Conservation (phyloP, 768 basidiomycete genomes). For the Melanogaster broomeanus region DNA sequence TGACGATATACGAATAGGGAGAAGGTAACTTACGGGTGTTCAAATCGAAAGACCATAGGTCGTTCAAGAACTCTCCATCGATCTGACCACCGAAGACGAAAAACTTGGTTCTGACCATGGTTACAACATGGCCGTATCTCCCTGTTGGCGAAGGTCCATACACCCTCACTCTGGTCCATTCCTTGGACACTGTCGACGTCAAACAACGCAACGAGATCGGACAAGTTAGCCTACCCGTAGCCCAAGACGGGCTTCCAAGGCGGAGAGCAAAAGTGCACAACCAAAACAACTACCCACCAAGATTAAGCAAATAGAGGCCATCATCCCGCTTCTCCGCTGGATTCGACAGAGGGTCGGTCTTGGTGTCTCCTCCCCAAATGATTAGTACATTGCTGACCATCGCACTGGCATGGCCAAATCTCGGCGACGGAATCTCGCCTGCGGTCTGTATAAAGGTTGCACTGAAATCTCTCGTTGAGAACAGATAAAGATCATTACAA, state of each 20-base stretch:
- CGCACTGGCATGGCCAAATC: slow-evolving; percentile 97
- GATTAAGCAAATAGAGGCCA: slow-evolving; percentile 89
- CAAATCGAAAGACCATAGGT: slow-evolving; percentile 95
- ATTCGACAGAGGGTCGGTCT: slow-evolving; percentile 64
- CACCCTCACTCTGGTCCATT: slow-evolving; percentile 90
- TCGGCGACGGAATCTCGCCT: slow-evolving; percentile 83
- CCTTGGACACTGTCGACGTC: slow-evolving; percentile 69
- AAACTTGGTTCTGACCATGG: slow-evolving; percentile 90
- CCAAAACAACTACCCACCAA: slow-evolving; percentile 60
- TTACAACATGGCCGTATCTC: slow-evolving; percentile 94
- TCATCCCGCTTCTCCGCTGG: slow-evolving; percentile 84
- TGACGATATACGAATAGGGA: neutral
- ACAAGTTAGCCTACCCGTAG: slow-evolving; percentile 5
- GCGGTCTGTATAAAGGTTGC: slow-evolving; percentile 83
- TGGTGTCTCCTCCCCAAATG: slow-evolving; percentile 98
- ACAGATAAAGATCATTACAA: slow-evolving; percentile 91
- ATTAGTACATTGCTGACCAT: slow-evolving; percentile 95
- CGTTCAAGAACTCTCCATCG: slow-evolving; percentile 91
- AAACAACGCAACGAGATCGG: neutral
- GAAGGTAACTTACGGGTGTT: slow-evolving; percentile 71
- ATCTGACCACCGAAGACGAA: slow-evolving; percentile 97
- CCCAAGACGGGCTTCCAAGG: neutral
- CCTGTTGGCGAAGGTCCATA: slow-evolving; percentile 79
- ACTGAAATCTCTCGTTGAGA: slow-evolving; percentile 76
- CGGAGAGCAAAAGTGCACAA: neutral